Evolutionary conservation across 441 rosid genomes (phyloP), one percentile per base, ranked within the genome.

Genomic region (Geranium incanum): DNA sequence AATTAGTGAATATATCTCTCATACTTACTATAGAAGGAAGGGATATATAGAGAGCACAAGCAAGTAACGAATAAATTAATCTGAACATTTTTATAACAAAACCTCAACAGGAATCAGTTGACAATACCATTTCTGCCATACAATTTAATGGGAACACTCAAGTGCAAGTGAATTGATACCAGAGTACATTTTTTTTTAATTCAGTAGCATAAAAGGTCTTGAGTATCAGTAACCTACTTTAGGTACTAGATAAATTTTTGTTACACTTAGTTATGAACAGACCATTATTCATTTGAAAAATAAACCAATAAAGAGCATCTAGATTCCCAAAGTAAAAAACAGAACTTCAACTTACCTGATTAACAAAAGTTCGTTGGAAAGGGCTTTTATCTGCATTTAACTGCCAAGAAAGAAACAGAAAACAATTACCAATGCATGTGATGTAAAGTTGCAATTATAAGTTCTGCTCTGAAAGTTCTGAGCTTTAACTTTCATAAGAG

Each of bases 291-390:
- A 69, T 19, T 11, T n/a, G 18, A 36, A 48, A 71, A 71, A 60
- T 6, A 38, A 41, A 23, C 66, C 15, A 67, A 45, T 70, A 33
- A 48, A 16, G 66, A 39, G 69, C 57, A 64, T 11, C 21, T 16
- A 4, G 3, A 60, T 43, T 9, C 13, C 76, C 72, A 38, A 36
- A 71, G 55, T 33, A 73, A 16, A 4, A n/a, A 57, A 6, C 72
- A 57, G 67, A n/a, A 63, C 38, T 50, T 64, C 64, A 69, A 62
- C 19, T 68, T 84, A 91, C 98, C 98, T 93, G 98, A 80, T 84
- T 88, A 76, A 89, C 97, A 86, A 93, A 93, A 71, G 95, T 93
- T 69, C 98, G 84, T 68, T 93, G 98, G 75, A 90, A 93, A 43
- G 97, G 98, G 75, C 97, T 93, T 83, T 86, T 93, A 79, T 88